Evolutionary conservation across 1,284 basidiomycete genomes (phyloP), one percentile per base, ranked within the genome.

Genomic region (Irpex rosettiformis): DNA sequence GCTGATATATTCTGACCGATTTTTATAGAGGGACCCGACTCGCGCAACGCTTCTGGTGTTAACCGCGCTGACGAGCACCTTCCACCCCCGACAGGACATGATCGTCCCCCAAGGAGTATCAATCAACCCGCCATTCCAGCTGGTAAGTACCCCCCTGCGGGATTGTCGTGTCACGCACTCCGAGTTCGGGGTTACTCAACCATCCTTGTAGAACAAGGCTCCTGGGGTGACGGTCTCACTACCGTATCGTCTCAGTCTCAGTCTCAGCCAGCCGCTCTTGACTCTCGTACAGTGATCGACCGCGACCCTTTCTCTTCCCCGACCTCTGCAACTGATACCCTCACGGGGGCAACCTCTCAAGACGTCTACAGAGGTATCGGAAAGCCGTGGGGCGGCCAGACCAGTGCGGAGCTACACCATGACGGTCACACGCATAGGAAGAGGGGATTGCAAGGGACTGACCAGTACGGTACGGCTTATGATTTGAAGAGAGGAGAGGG

Each of bases 331-430:
- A 64, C 49, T 5, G 70, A 70, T 61, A 70, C 70, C 2, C 59
- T 71, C 37, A 63, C 57, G 11, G 70, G 70, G 51, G 70, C 72
- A 40, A 75, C 73, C 29, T 74, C 73, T 13, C 54, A 66, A 54
- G 70, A 72, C 61, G 70, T 76, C n/a, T 60, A 74, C 61, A 42
- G 40, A 24, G 68, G 70, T 11, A 55, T 68, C 30, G 73, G 74
- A 3, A 66, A 69, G 57, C 74, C 74, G 16, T 64, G 64, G n/a
- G 37, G 61, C 10, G 73, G 72, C 13, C 62, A 67, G 69, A 69
- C 66, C 42, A 72, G 71, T 56, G 58, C 64, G 22, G 73, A 75
- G 66, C 18, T 66, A 28, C 71, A 69, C 60, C 71, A 73, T 55
- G 70, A 73, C 53, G 73, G 73, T 2, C 47, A 65, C 52, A 18